Base-by-base conservation (phyloP, 2,329 filamentous ascomycete genomes). In the Apiospora sp. region DNA sequence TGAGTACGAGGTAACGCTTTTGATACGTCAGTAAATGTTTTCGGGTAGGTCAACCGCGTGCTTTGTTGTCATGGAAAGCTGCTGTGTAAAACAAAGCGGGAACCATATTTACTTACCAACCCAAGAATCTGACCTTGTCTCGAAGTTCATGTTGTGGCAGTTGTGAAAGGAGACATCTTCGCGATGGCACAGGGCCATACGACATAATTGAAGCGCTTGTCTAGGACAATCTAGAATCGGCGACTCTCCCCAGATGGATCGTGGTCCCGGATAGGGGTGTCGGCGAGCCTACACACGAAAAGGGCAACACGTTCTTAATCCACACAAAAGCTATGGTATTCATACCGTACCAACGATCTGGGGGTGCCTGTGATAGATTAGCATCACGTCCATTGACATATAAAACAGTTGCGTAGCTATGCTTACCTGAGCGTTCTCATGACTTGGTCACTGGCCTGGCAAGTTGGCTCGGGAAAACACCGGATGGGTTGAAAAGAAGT, bases 71-170 rank as follows among this genome's bases (percentile, higher is more conserved):
- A 67, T 44, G 12, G 22, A 43, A 43, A 10, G 37, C 24, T 12
- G 43, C 1, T 24, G 64, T 44, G 27, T 34, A 58, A 34, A 64
- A 68, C 73, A 58, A 48, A 67, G 43, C 67, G 69, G 49, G 43
- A 64, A 41, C 67, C 49, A 61, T 34, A 72, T 43, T 27, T 64
- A 84, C 91, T 84, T 87, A 98, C 96, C 95, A 98, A 82, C 94
- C 95, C 69, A 98, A 84, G 82, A 98, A 97, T 74, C 96, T 92
- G 74, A 98, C 92, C 84, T 98, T 98, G n/a, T 91, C 89, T 54
- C 89, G 89, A 19, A 84, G 75, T n/a, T 84, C 79, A 68, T 85
- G 84, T 69, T 80, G 79, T 4, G 87, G 84, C 19, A 95, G 83
- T 72, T 88, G 85, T 19, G 89, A 90, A 71, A 96, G 86, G 73